A percentile compares a stretch with the other conserved stretches of the same genome.
These are phyloP conservation scores for Pogostemon cablin DNA, from an alignment of 257 asterid genomes.

Conservation along the genomic window DNA sequence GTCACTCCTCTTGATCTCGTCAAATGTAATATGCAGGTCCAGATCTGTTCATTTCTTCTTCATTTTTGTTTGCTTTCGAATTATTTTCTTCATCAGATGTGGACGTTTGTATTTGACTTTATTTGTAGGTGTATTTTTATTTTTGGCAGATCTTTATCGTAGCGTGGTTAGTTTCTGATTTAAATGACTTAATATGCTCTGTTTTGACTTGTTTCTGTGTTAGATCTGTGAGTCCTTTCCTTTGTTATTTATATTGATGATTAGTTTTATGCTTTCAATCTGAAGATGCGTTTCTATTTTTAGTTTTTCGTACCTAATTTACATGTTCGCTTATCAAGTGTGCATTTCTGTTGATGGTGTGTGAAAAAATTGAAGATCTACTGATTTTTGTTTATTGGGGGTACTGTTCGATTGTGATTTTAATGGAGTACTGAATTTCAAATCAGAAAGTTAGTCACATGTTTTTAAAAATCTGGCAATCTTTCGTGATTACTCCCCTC, in stretches of 20 bases:
- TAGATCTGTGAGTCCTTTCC: slow-evolving; percentile 32
- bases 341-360: neutral
- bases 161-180: slow-evolving; percentile 2
- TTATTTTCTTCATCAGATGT: slow-evolving; percentile 2
- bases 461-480: neutral
- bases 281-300: neutral
- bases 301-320: neutral
- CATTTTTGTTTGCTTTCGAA: neutral
- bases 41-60: slow-evolving; percentile 39
- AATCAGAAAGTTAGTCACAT: slow-evolving; percentile 7
- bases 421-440: neutral
- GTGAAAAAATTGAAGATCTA: neutral
- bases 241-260: neutral
- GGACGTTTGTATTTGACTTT: slow-evolving; percentile 19
- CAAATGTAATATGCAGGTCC: slow-evolving; percentile 97
- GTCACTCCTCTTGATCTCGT: slow-evolving; percentile 97
- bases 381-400: slow-evolving; percentile 3
- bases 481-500: neutral
- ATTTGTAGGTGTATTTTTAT: neutral
- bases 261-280: slow-evolving; percentile 4
- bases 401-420: neutral
- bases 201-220: slow-evolving; percentile 26
- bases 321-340: neutral
- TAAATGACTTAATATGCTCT: neutral
- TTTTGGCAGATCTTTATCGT: slow-evolving; percentile 18